Conservation (phyloP, 2,329 filamentous ascomycete genomes). For the Fusarium sp. region DNA sequence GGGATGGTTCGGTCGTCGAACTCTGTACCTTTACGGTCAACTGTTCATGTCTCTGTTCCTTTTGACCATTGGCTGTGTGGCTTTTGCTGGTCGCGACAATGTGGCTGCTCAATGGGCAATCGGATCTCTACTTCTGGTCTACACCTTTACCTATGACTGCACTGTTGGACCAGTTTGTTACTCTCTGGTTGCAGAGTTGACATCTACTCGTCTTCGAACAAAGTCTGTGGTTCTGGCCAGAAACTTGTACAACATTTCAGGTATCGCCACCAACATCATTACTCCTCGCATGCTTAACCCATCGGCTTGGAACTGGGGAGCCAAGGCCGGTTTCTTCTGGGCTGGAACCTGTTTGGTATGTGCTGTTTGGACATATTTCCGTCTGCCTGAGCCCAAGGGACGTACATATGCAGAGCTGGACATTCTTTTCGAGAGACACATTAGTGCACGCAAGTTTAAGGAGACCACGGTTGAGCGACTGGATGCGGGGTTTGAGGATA, state of each 20-base stretch:
- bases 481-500: constrained; percentile 41
- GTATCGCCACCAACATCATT: constrained; percentile 60
- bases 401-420: constrained; percentile 68
- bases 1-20: constrained; percentile 57
- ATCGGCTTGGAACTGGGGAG: constrained; percentile 60
- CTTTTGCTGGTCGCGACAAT: constrained; percentile 60
- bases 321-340: constrained; percentile 61
- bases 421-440: constrained; percentile 61
- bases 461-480: constrained; percentile 46
- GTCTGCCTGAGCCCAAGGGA: constrained; percentile 66
- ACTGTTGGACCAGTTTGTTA: constrained; percentile 75
- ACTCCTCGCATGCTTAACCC: constrained; percentile 62
- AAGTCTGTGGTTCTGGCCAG: constrained; percentile 60
- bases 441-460: constrained; percentile 57
- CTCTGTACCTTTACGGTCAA: constrained; percentile 58
- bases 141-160: constrained; percentile 57
- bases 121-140: constrained; percentile 58
- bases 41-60: constrained; percentile 61
- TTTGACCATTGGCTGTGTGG: constrained; percentile 64
- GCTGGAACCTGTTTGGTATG: constrained; percentile 58
- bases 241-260: constrained; percentile 61
- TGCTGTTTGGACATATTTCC: constrained; percentile 63
- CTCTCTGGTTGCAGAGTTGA: constrained; percentile 75
- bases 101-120: constrained; percentile 61
- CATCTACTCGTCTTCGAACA: constrained; percentile 59